A percentile compares a stretch with the other conserved stretches of the same genome.
Conservation (phyloP, 2,329 filamentous ascomycete species). For the Ceratocystis papillata region DNA sequence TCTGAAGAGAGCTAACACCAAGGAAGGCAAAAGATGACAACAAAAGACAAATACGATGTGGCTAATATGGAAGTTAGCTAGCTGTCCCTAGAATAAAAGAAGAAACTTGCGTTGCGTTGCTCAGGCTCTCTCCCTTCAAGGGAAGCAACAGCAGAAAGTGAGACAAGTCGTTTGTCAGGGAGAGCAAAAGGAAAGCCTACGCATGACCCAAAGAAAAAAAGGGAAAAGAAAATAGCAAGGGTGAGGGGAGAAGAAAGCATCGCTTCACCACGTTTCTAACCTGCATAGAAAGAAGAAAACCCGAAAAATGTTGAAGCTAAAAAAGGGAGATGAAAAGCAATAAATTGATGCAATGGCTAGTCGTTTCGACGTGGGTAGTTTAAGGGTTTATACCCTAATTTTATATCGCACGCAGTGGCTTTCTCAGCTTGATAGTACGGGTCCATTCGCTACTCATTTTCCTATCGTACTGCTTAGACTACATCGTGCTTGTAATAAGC, state of each 20-base stretch:
- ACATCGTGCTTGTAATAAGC: background rate
- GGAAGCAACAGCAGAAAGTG: constrained; percentile 8
- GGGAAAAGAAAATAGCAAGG: constrained; percentile 8
- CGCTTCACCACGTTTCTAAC: constrained; percentile 2
- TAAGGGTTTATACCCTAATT: background rate
- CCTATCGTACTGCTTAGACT: background rate
- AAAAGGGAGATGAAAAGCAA: constrained; percentile 20
- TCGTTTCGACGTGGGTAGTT: background rate
- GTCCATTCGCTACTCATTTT: background rate
- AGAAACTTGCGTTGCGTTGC: background rate
- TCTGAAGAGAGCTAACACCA: background rate
- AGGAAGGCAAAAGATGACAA: constrained; percentile 4
- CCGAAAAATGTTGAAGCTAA: background rate
- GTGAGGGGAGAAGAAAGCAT: background rate
- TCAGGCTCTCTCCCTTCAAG: background rate
- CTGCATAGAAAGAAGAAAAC: background rate
- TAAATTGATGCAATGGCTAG: background rate
- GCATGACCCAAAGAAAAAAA: constrained; percentile 5
- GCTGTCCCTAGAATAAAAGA: background rate
- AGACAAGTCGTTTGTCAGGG: background rate
- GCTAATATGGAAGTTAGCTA: background rate
- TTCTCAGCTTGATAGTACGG: too few relatives aligned
- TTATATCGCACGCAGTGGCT: too few relatives aligned
- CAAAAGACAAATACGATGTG: background rate
- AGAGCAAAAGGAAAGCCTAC: background rate